Base-by-base conservation (phyloP, 192 early-diverging fungal species). In the Diversispora epigaea region DNA sequence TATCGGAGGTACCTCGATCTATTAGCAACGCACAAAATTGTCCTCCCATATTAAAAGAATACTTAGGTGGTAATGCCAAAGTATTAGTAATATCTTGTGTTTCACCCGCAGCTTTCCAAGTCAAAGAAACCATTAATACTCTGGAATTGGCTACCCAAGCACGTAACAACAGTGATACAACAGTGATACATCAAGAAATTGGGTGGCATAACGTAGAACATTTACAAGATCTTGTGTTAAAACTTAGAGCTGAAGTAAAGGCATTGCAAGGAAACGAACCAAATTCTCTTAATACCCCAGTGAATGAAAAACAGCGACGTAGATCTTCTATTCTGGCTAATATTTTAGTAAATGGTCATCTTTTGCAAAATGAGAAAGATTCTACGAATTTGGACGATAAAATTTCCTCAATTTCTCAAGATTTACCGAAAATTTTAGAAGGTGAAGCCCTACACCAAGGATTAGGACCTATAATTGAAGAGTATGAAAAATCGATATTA, bases 51-150 rank as follows among this genome's bases (percentile, higher is more conserved):
- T 86, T 99, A 52, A 95, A 97, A 80, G 97, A 98, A 80, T 93
- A 91, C 44, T 80, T 98, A 63, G 96, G 98, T 70, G 96, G 96
- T 46, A 98, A 93, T 77, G 90, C 93, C 49, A 88, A 90, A 77
- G 96, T 95, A 0, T 81, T 98, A 52, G 95, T 99, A 88, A 90
- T 99, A 72, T 94, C 98, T 0, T 98, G 96, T 81, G 94, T 97
- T 12, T 91, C 90, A 73, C 91, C 94, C 0, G 93, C 91, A 17
- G 93, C 94, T 75, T 76, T 84, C 62, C 95, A 96, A 75, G 83
- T 93, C 61, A 87, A 86, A 8, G 98, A 99, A 81, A 96, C 95
- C 6, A 77, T 99, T 45, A 98, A 96, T 77, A 98, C 98, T 1
- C 87, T 99, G 50, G 91, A 93, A 77, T 99, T 97, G 76, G 98